Conservation (phyloP, 805 yeast species). For the Candida xiaguanensis region DNA sequence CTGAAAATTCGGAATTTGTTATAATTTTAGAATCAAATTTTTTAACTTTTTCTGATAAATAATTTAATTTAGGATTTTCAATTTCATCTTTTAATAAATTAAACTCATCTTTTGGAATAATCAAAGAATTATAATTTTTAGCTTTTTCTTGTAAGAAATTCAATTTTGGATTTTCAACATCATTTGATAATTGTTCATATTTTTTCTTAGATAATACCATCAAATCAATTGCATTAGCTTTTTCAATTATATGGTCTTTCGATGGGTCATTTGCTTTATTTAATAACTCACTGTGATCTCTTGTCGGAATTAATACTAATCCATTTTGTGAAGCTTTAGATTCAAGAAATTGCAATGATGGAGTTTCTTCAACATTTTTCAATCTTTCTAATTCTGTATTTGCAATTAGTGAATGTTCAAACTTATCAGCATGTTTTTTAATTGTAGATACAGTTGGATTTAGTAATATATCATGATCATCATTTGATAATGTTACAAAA, state of each 20-base stretch:
- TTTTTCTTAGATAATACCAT: slow-evolving; percentile 15
- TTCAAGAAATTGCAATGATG: slow-evolving; percentile 14
- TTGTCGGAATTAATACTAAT: slow-evolving; percentile 11
- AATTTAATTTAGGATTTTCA: slow-evolving; percentile 12
- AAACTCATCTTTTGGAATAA: slow-evolving; percentile 13
- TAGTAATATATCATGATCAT: slow-evolving; percentile 9
- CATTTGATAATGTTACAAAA: slow-evolving; percentile 16
- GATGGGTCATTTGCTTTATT: slow-evolving; percentile 12
- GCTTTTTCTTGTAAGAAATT: slow-evolving; percentile 18
- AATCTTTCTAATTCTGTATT: slow-evolving; percentile 13
- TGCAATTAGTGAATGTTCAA: slow-evolving; percentile 17
- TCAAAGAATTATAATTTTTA: slow-evolving; percentile 9
- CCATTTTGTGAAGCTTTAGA: slow-evolving; percentile 12
- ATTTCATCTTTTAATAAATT: slow-evolving; percentile 9
- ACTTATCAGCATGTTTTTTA: slow-evolving; percentile 10
- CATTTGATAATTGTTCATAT: slow-evolving; percentile 10
- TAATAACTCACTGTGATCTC: slow-evolving; percentile 13
- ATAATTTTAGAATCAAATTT: slow-evolving; percentile 15
- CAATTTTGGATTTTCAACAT: slow-evolving; percentile 15
- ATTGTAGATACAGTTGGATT: slow-evolving; percentile 3
- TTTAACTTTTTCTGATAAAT: slow-evolving; percentile 14
- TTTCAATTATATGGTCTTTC: slow-evolving; percentile 21
- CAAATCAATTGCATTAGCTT: slow-evolving; percentile 14
- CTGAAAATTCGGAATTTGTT: slow-evolving; percentile 14
- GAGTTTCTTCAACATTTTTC: slow-evolving; percentile 7